Evolutionary conservation across 768 basidiomycete genomes (phyloP).

Genomic region (Boletus reticuloceps): DNA sequence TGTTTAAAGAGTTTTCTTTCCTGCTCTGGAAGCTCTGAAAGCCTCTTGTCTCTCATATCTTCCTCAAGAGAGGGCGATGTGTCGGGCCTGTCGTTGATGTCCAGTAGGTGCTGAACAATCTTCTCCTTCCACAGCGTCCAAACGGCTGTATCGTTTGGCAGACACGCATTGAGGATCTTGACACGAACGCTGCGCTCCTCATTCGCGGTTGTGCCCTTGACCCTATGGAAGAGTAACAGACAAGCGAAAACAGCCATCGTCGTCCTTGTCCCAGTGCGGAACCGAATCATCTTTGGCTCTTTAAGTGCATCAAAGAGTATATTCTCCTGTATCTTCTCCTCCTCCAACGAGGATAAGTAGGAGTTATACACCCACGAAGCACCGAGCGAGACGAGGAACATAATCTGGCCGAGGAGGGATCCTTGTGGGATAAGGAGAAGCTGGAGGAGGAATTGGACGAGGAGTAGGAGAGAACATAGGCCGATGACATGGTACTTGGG

Average conservation of each 20-base stretch:
- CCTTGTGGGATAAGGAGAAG: constrained; percentile 35
- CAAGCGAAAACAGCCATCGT: constrained; percentile 22
- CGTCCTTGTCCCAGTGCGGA: constrained; percentile 16
- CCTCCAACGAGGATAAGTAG: constrained; percentile 35
- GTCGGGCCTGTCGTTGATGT: neutral
- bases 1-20: constrained; percentile 3
- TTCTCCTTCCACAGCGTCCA: constrained; percentile 23
- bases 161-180: constrained; percentile 13
- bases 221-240: constrained; percentile 19
- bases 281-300: constrained; percentile 5
- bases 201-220: neutral
- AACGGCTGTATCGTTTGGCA: constrained; percentile 20
- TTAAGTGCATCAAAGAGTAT: constrained; percentile 17
- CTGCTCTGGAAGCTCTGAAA: neutral
- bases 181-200: neutral
- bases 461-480: constrained; percentile 25
- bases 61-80: neutral
- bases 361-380: constrained; percentile 36
- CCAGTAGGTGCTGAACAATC: constrained; percentile 16
- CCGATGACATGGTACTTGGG: constrained; percentile 18
- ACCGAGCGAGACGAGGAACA: constrained; percentile 32
- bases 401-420: constrained; percentile 33
- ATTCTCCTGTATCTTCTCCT: constrained; percentile 18
- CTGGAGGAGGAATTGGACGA: constrained; percentile 32
- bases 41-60: neutral